These are phyloP conservation scores for Leptosphaerulina australis DNA, from an alignment of 2,329 filamentous ascomycete genomes.

Conservation along the genomic window DNA sequence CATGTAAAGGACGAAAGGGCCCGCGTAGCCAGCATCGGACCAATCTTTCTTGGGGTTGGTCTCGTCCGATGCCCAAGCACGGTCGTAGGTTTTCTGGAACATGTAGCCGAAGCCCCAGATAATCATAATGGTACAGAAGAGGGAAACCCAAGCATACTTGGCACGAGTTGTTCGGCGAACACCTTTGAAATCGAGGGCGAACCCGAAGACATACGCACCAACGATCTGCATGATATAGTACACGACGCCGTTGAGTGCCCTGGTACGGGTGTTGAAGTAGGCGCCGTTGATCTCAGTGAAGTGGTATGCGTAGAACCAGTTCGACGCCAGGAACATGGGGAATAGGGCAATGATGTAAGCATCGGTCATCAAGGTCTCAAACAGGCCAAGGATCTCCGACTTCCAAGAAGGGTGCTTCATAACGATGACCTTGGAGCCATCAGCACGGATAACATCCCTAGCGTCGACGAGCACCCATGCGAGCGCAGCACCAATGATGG, in stretches of 20 bases:
- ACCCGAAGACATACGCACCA: constrained; percentile 75
- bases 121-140: constrained; percentile 73
- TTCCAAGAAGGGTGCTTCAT: constrained; percentile 92
- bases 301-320: constrained; percentile 82
- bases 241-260: constrained; percentile 77
- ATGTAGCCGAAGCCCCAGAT: constrained; percentile 85
- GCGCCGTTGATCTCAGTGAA: constrained; percentile 75
- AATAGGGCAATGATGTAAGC: constrained; percentile 77
- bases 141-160: constrained; percentile 64
- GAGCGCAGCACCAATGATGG: constrained; percentile 72
- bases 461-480: constrained; percentile 74
- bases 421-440: constrained; percentile 79
- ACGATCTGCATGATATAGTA: constrained; percentile 82
- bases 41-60: constrained; percentile 64
- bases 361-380: constrained; percentile 72
- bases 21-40: constrained; percentile 70
- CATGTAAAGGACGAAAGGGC: constrained; percentile 86
- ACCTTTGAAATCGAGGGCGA: constrained; percentile 64
- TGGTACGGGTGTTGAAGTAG: constrained; percentile 75
- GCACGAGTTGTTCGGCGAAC: constrained; percentile 71
- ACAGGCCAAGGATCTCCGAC: constrained; percentile 77
- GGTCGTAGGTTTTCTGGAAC: constrained; percentile 69
- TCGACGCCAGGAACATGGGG: constrained; percentile 81
- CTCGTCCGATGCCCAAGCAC: constrained; percentile 39
- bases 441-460: constrained; percentile 72